phyloP scores from a whole-genome alignment of 495 filamentous ascomycete species.

The Penicillium salamii region DNA sequence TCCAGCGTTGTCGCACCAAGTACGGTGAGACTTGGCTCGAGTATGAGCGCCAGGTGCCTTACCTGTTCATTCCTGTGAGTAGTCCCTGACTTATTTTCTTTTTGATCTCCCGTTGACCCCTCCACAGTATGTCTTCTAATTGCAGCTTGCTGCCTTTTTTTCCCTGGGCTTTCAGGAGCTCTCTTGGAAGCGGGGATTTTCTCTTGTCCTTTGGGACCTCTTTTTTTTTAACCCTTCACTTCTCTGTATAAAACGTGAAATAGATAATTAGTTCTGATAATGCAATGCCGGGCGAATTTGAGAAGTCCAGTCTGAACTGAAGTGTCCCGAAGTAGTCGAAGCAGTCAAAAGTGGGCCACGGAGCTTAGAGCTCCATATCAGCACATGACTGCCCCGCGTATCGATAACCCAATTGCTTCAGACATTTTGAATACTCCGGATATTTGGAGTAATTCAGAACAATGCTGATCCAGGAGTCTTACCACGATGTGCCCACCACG shows the following conservation, averaged over 20 bases:
- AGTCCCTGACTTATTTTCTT: not conserved
- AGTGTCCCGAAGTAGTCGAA: not conserved
- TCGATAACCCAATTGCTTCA: not conserved
- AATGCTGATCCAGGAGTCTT: conserved; percentile 64
- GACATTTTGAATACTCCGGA: not conserved
- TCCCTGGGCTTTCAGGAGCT: not conserved
- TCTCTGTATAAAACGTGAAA: conserved; percentile 7
- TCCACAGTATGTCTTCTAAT: conserved; percentile 37
- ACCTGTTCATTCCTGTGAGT: conserved; percentile 95
- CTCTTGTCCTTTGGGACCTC: not conserved
- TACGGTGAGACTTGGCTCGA: conserved; percentile 92
- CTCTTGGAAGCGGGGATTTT: not conserved
- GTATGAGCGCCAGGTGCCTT: conserved; percentile 85
- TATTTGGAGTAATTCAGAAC: not conserved
- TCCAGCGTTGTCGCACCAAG: conserved; percentile 76
- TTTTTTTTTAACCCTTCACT: not conserved
- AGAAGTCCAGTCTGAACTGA: not conserved
- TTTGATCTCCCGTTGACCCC: not conserved
- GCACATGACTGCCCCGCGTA: conserved; percentile 14
- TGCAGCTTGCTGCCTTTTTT: conserved; percentile 1
- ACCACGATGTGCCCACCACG: conserved; percentile 64
- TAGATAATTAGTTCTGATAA: conserved; percentile 7
- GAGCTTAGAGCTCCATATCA: not conserved
- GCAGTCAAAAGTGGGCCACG: not conserved
- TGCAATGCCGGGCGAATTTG: not conserved